Percentiles rank a stretch among this genome's conserved stretches.
Evolutionary conservation across 1,284 basidiomycete species (phyloP).

Genomic region (Anthracocystis panici-leucophaei): DNA sequence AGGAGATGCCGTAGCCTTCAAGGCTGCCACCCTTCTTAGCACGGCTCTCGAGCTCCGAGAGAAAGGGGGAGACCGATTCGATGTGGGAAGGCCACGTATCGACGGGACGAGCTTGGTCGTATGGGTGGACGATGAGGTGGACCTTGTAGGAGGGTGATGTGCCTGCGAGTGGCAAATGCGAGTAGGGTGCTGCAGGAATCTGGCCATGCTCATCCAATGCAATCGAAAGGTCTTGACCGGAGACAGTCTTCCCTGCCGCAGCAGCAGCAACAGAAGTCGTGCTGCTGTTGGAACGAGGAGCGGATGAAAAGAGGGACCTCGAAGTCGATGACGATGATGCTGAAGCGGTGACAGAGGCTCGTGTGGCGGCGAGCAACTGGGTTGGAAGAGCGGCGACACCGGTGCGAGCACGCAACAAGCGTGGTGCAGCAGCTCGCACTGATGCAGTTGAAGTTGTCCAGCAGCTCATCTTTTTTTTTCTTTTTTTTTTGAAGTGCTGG

Average conservation of each 20-base stretch:
- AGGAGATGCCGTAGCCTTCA: constrained; percentile 58
- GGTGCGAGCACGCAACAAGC: constrained; percentile 20
- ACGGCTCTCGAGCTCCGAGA: constrained; percentile 60
- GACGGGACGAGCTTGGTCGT: constrained; percentile 31
- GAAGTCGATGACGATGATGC: constrained; percentile 2
- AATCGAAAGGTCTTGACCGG: constrained; percentile 44
- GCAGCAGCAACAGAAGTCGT: background rate
- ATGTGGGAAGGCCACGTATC: constrained; percentile 61
- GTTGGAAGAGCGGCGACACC: constrained; percentile 11
- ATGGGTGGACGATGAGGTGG: constrained; percentile 60
- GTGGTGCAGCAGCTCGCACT: constrained; percentile 27
- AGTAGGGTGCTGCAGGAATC: constrained; percentile 60
- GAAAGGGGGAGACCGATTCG: constrained; percentile 56
- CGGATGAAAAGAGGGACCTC: constrained; percentile 17
- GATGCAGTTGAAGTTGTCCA: constrained; percentile 29
- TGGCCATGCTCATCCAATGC: constrained; percentile 53
- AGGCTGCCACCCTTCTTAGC: constrained; percentile 52
- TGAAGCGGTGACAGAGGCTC: background rate
- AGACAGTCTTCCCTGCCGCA: constrained; percentile 10
- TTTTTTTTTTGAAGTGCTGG: background rate
- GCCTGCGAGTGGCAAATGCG: constrained; percentile 54
- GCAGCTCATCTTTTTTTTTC: constrained; percentile 45
- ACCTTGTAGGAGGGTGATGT: constrained; percentile 60
- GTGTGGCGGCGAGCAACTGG: constrained; percentile 6
- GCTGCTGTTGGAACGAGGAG: constrained; percentile 4